phyloP scores from a whole-genome alignment of 2,329 filamentous ascomycete genomes.

The Nigrospora oryzae region DNA sequence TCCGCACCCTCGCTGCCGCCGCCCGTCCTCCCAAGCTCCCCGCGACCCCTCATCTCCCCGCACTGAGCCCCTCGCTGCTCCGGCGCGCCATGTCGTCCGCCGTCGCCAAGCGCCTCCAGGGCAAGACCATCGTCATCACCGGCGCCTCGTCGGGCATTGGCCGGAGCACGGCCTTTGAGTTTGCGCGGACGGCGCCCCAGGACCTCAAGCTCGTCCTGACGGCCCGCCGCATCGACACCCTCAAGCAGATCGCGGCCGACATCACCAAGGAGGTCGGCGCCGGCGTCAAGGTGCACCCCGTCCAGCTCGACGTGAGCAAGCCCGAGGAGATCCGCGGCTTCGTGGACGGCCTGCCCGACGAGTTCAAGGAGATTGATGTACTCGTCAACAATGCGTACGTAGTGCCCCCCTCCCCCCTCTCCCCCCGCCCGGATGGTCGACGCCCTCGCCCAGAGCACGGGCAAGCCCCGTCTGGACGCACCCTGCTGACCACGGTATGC shows the following conservation, averaged over 20 bases:
- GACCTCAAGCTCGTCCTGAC: slow-evolving; percentile 80
- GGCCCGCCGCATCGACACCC: slow-evolving; percentile 71
- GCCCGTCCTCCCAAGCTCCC: neutral
- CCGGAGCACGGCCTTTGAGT: slow-evolving; percentile 75
- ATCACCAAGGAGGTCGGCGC: slow-evolving; percentile 69
- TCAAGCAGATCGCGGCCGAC: slow-evolving; percentile 68
- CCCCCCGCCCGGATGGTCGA: neutral
- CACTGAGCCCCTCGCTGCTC: neutral
- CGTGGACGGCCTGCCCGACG: slow-evolving; percentile 64
- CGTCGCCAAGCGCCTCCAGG: slow-evolving; percentile 73
- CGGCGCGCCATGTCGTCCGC: slow-evolving; percentile 39
- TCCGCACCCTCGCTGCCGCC: neutral
- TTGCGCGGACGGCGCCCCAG: slow-evolving; percentile 73
- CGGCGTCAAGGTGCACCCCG: slow-evolving; percentile 73
- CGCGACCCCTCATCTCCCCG: no score
- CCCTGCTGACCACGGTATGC: neutral
- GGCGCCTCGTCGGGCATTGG: slow-evolving; percentile 93
- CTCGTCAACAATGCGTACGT: slow-evolving; percentile 93
- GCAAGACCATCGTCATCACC: slow-evolving; percentile 88
- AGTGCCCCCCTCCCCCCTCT: neutral
- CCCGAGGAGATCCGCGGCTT: slow-evolving; percentile 66
- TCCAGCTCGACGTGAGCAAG: slow-evolving; percentile 82
- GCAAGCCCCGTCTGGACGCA: neutral
- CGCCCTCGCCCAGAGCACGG: neutral
- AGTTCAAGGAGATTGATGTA: slow-evolving; percentile 78